Conservation (phyloP, 331 rosid species). For the Quercus tomentella region DNA sequence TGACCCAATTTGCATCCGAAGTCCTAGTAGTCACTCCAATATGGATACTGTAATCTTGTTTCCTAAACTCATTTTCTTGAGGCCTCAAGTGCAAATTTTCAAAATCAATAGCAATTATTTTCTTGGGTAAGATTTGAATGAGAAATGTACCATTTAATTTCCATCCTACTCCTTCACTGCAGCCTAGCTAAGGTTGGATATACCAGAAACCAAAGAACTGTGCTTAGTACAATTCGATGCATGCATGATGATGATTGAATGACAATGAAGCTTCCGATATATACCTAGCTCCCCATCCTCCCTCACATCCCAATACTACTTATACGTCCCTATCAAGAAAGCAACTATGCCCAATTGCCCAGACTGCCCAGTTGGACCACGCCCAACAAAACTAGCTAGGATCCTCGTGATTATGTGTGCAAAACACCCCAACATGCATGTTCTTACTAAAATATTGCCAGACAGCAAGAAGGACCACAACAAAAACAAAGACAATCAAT, state of each 20-base stretch:
- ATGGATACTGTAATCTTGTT: no score
- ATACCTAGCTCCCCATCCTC: not conserved
- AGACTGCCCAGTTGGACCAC: not conserved
- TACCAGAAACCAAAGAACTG: not conserved
- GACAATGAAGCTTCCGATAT: not conserved
- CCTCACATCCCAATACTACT: not conserved
- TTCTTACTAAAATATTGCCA: not conserved
- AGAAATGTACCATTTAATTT: not conserved
- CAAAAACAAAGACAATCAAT: conserved; percentile 38
- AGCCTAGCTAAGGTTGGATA: not conserved
- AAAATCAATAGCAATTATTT: no score
- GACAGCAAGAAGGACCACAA: conserved; percentile 28
- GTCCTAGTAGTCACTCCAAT: no score
- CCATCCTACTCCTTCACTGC: not conserved
- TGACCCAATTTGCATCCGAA: no score
- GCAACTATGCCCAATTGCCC: not conserved
- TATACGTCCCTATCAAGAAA: not conserved
- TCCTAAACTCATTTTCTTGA: no score
- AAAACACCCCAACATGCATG: conserved; percentile 15
- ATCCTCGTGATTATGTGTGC: conserved; percentile 15
- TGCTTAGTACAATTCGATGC: not conserved
- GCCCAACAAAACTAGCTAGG: not conserved
- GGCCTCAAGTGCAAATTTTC: no score
- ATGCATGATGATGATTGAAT: not conserved
- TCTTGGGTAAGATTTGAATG: not conserved